Evolutionary conservation across 169 alveolate genomes (phyloP), one percentile per base, ranked within the genome.

Genomic region (Cyclospora cayetanensis): DNA sequence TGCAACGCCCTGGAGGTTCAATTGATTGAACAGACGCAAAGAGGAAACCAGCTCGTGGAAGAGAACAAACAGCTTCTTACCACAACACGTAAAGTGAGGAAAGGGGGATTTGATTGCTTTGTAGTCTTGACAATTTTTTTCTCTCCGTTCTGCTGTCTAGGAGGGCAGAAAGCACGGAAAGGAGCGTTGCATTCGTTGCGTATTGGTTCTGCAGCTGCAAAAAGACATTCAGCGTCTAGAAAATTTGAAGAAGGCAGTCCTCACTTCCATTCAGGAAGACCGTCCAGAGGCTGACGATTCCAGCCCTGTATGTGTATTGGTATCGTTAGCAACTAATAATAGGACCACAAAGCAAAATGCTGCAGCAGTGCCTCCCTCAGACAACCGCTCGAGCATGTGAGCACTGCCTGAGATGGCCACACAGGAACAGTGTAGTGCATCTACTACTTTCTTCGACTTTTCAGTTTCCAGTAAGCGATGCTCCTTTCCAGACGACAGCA

Each of bases 181-280:
- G n/a, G n/a, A n/a, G n/a, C n/a, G 15, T 46, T 46, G 15, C 7
- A 46, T 46, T 46, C 15, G 15, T 46, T 46, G 7, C 15, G 7
- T 46, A 9, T 1, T 42, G 46, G 52, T 9, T 70, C 55, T 77
- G 35, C 92, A 93, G 96, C 94, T 96, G 66, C 96, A 96, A 72
- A 93, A 94, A 39, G 97, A 96, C 88, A 94, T 96, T 25, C 95
- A 94, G 60, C 93, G 98, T 31, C 91, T 96, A 80, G 98, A 96
- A 77, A 92, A 94, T 37, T 91, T 96, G 55, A 95, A 95, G 94
- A 94, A 95, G 60, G 97, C 97, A 9, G 98, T 96, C 41, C 94
- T 96, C 60, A 90, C 94, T 46, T 96, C 98, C 34, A 95, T 96
- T 39, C 97, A 96, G 93, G 97, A 95, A 39, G 98, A 96, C 74